Evolutionary conservation across 1,284 basidiomycete species (phyloP).

Genomic region (Cryptococcus deneoformans): DNA sequence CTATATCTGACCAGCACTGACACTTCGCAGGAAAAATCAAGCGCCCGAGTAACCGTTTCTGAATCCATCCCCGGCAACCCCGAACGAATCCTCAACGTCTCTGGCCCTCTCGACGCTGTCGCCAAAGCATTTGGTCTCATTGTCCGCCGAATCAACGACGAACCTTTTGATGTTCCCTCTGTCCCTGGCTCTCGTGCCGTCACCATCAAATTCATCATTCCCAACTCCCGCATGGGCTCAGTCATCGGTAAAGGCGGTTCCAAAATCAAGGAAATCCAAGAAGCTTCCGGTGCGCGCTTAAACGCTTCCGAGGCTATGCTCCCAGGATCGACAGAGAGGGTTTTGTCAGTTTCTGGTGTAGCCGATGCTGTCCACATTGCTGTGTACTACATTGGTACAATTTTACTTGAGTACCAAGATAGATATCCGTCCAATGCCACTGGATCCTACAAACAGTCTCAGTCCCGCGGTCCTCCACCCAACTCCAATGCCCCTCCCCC

Average conservation of each 20-base stretch:
- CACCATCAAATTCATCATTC: conserved; percentile 99
- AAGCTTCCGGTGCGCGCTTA: conserved; percentile 91
- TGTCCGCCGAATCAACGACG: conserved; percentile 98
- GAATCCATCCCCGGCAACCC: conserved; percentile 97
- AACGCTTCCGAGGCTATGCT: conserved; percentile 99
- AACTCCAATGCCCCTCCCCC: conserved; percentile 24
- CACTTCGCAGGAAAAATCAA: conserved; percentile 71
- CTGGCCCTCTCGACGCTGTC: conserved; percentile 95
- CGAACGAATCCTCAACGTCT: conserved; percentile 96
- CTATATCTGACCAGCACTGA: background rate
- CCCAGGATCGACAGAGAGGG: conserved; percentile 98
- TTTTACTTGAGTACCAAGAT: conserved; percentile 92
- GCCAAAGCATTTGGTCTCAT: conserved; percentile 99
- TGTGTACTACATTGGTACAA: conserved; percentile 97
- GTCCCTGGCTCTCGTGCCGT: conserved; percentile 97
- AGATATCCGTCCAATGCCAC: conserved; percentile 51
- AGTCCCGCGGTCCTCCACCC: conserved; percentile 13
- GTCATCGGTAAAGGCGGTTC: conserved; percentile 97
- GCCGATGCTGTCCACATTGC: conserved; percentile 99
- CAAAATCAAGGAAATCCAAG: conserved; percentile 99
- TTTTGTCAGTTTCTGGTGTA: conserved; percentile 95
- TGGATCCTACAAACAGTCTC: conserved; percentile 43
- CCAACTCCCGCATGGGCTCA: conserved; percentile 98
- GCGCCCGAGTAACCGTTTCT: conserved; percentile 90
- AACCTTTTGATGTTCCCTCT: conserved; percentile 96